Conservation (phyloP, 2,329 filamentous ascomycete species). For the Ilyonectria destructans region DNA sequence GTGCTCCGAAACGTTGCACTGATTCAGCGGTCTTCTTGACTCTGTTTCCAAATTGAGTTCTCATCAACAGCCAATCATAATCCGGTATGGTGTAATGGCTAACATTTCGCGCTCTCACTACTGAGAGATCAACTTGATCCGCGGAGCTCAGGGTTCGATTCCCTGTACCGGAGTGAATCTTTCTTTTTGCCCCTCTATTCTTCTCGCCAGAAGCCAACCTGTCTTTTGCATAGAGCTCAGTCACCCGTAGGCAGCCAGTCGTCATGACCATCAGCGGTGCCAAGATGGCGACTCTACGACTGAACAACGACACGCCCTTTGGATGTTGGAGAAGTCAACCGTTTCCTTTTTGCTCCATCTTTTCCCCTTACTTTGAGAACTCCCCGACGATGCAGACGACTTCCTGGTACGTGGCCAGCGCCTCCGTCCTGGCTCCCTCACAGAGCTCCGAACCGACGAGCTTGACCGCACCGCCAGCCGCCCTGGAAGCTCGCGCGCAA, state of each 20-base stretch:
- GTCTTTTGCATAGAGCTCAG: neutral
- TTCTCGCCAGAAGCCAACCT: conserved; percentile 1
- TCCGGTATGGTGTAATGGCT: conserved; percentile 35
- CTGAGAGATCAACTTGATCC: conserved; percentile 39
- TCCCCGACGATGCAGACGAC: neutral
- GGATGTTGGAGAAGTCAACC: neutral
- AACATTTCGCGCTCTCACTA: conserved; percentile 45
- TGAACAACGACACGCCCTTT: neutral
- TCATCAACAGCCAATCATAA: conserved; percentile 8
- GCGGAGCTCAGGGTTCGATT: conserved; percentile 50
- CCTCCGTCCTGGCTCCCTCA: neutral
- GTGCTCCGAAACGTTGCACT: too few relatives aligned
- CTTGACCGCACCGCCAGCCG: neutral
- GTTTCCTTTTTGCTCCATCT: neutral
- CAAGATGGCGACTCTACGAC: neutral
- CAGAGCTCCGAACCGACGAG: neutral
- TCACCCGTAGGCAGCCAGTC: too few relatives aligned
- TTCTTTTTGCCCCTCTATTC: conserved; percentile 41
- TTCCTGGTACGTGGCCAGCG: neutral
- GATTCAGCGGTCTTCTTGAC: neutral
- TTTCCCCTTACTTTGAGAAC: neutral
- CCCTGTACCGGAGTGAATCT: conserved; percentile 48
- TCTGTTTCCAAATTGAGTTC: fast-evolving
- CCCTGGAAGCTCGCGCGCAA: neutral
- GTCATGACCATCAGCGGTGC: neutral